These are phyloP conservation scores for Massospora cicadina DNA, from an alignment of 371 early-diverging fungal species.

Conservation along the genomic window DNA sequence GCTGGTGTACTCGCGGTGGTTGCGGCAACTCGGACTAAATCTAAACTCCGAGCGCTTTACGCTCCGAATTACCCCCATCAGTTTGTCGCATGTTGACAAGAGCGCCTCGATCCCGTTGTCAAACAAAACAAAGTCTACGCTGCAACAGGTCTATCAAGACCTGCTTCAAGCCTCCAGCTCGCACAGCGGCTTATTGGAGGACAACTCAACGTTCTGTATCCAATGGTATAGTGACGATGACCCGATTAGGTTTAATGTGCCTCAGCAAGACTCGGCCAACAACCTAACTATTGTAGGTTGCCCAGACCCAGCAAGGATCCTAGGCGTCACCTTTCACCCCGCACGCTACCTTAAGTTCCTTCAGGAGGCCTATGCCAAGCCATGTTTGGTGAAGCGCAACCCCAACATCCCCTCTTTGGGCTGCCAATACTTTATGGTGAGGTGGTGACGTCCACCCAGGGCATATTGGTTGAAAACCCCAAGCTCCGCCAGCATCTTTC, in stretches of 20 bases:
- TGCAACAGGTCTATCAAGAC: neutral
- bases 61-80: neutral
- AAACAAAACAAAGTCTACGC: neutral
- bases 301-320: neutral
- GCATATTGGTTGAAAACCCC: slow-evolving; percentile 60
- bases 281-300: neutral
- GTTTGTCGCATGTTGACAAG: neutral
- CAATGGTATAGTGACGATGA: neutral
- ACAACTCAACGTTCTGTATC: neutral
- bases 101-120: neutral
- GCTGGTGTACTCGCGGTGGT: neutral
- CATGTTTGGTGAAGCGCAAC: neutral
- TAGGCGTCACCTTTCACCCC: neutral
- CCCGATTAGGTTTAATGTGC: neutral
- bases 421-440: slow-evolving; percentile 37
- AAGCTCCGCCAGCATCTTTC: slow-evolving; percentile 21
- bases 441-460: slow-evolving; percentile 71
- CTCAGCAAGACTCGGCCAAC: neutral
- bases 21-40: neutral
- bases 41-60: neutral
- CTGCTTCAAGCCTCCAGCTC: neutral
- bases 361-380: neutral
- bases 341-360: neutral
- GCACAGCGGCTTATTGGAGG: neutral
- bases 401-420: neutral